Percentiles rank a stretch among this genome's conserved stretches.
These are phyloP conservation scores for Dipodascus geniculatus DNA, from an alignment of 805 yeast genomes.

Conservation along the genomic window DNA sequence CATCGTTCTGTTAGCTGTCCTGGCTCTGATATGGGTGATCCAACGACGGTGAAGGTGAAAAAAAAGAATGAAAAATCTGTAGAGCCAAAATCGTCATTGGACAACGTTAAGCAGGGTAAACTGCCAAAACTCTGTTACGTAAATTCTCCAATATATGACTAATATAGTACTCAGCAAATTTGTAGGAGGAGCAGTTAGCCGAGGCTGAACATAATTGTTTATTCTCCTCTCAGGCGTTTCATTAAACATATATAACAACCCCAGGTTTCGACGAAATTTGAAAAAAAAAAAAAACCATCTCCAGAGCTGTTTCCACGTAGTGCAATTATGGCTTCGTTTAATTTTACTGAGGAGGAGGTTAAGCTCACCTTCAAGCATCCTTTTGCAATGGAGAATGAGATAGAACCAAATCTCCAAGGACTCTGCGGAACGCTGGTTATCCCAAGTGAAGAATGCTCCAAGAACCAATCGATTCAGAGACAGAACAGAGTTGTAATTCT, in stretches of 20 bases:
- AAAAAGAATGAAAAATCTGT: background rate
- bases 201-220: too few species aligned
- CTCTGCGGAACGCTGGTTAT: background rate
- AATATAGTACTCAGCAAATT: too few species aligned
- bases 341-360: background rate
- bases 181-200: too few species aligned
- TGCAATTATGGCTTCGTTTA: background rate
- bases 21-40: background rate
- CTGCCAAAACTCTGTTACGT: background rate
- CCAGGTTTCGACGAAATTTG: too few species aligned
- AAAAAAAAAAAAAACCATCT: too few species aligned
- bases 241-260: too few species aligned
- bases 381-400: background rate
- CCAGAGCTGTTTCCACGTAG: background rate
- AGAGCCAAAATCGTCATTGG: background rate
- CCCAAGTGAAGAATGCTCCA: background rate
- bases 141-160: too few species aligned
- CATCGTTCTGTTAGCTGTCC: too few species aligned
- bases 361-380: background rate
- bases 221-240: too few species aligned
- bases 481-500: slow-evolving; percentile 38
- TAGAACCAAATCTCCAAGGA: background rate
- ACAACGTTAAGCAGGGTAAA: background rate
- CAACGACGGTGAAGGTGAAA: background rate
- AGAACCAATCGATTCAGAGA: background rate